Percentiles rank a stretch among this genome's conserved stretches.
These are phyloP conservation scores for Talaromyces sp. DNA, from an alignment of 2,329 filamentous ascomycete genomes.

Conservation along the genomic window DNA sequence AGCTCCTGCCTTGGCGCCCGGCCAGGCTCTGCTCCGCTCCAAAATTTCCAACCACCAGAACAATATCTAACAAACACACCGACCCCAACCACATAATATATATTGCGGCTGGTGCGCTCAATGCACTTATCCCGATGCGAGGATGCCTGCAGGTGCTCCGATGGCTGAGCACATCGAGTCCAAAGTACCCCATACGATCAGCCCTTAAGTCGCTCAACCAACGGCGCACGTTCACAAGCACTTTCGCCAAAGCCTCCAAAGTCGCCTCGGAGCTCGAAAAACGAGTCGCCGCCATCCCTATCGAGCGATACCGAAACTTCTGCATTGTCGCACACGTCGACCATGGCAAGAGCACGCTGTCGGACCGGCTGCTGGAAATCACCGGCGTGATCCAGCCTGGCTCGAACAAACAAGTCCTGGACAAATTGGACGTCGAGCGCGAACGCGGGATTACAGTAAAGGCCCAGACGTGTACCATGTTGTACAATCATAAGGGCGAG, in stretches of 20 bases:
- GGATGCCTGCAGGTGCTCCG: slow-evolving; percentile 42
- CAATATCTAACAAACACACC: slow-evolving; percentile 8
- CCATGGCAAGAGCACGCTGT: slow-evolving; percentile 95
- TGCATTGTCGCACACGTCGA: slow-evolving; percentile 99
- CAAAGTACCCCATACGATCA: slow-evolving; percentile 15
- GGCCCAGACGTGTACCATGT: slow-evolving; percentile 96
- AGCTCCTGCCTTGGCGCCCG: slow-evolving; percentile 2
- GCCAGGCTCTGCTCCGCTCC: background rate
- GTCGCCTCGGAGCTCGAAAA: slow-evolving; percentile 50
- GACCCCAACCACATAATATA: background rate
- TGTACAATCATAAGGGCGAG: slow-evolving; percentile 77
- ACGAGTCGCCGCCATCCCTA: slow-evolving; percentile 48
- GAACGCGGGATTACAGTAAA: slow-evolving; percentile 98
- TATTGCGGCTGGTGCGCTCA: slow-evolving; percentile 10
- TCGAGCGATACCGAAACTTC: slow-evolving; percentile 72
- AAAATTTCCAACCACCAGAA: slow-evolving; percentile 2
- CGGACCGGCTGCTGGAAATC: slow-evolving; percentile 84
- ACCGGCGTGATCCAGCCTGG: slow-evolving; percentile 88
- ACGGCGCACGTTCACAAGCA: slow-evolving; percentile 26
- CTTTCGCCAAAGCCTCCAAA: slow-evolving; percentile 21
- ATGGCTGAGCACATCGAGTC: slow-evolving; percentile 39
- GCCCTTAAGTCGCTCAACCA: slow-evolving; percentile 21
- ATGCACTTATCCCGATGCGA: slow-evolving; percentile 38
- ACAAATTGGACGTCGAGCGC: slow-evolving; percentile 94
- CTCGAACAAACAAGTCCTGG: slow-evolving; percentile 88